These are phyloP conservation scores for Nitzschia inconspicua DNA, from an alignment of 108 stramenopile genomes.

Conservation along the genomic window DNA sequence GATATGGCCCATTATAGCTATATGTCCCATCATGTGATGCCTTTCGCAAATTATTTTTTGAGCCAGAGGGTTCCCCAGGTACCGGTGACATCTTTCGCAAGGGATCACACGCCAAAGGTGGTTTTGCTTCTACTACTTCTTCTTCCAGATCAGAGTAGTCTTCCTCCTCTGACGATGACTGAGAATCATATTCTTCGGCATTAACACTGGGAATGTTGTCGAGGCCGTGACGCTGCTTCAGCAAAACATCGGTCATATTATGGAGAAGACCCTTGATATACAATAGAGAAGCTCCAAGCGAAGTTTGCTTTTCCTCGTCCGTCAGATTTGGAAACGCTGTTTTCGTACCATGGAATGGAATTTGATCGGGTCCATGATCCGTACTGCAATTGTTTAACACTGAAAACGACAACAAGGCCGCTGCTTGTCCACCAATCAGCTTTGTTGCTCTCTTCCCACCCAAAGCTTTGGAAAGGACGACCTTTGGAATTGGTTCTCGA, in stretches of 20 bases:
- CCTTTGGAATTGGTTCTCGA: constrained; percentile 4
- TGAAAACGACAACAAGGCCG: constrained; percentile 41
- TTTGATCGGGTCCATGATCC: constrained; percentile 17
- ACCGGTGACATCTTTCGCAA: too few relatives aligned
- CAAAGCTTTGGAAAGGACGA: constrained; percentile 5
- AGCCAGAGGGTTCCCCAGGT: too few relatives aligned
- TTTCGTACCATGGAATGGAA: constrained; percentile 28
- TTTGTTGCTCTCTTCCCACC: constrained; percentile 12
- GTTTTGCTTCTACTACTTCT: too few relatives aligned
- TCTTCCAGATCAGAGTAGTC: too few relatives aligned
- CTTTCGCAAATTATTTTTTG: too few relatives aligned
- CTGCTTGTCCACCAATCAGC: constrained; percentile 38
- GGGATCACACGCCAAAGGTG: too few relatives aligned
- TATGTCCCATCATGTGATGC: too few relatives aligned
- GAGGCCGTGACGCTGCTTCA: constrained; percentile 21
- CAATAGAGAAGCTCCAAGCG: constrained; percentile 36
- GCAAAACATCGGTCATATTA: constrained; percentile 37
- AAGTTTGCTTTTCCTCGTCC: constrained; percentile 43
- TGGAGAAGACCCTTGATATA: constrained; percentile 38
- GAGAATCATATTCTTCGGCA: constrained; percentile 1
- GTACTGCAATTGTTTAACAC: constrained; percentile 28
- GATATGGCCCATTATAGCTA: too few relatives aligned
- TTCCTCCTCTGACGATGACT: constrained; percentile 1
- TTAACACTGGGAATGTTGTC: neutral
- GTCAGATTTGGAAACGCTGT: constrained; percentile 40